phyloP scores from a whole-genome alignment of 2,329 filamentous ascomycete species.

The Trichoderma sp. region DNA sequence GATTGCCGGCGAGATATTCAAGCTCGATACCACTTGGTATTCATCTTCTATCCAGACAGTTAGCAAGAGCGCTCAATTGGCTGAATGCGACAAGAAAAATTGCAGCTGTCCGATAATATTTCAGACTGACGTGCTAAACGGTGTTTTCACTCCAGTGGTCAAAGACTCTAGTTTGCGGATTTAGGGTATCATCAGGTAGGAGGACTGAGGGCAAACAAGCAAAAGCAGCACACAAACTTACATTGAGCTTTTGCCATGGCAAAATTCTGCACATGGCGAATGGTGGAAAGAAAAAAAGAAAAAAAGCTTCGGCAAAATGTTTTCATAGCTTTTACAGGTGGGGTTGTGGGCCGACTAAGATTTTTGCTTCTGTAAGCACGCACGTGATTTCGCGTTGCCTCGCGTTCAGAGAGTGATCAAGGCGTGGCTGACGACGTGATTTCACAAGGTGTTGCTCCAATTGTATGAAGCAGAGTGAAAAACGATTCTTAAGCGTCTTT shows the following conservation, averaged over 20 bases:
- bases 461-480: background rate
- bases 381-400: constrained; percentile 34
- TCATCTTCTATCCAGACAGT: constrained; percentile 21
- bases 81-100: constrained; percentile 16
- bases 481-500: background rate
- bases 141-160: constrained; percentile 82
- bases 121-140: constrained; percentile 92
- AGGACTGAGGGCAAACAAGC: constrained; percentile 19
- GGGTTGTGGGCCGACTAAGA: constrained; percentile 22
- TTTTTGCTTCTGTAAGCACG: constrained; percentile 27
- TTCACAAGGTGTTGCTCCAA: background rate
- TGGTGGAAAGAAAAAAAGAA: background rate
- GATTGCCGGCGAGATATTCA: background rate
- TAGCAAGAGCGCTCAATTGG: constrained; percentile 26
- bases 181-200: constrained; percentile 73
- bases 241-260: constrained; percentile 13
- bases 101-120: constrained; percentile 30
- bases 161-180: constrained; percentile 99
- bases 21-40: constrained; percentile 22
- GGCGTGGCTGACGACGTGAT: background rate
- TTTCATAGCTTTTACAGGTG: constrained; percentile 24
- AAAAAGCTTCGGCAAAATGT: constrained; percentile 18
- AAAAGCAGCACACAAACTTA: constrained; percentile 19
- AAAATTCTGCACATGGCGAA: constrained; percentile 8
- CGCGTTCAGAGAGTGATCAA: background rate